A percentile compares a stretch with the other conserved stretches of the same genome.
phyloP scores from a whole-genome alignment of 345 rosid species.

The Reutealis trisperma region DNA sequence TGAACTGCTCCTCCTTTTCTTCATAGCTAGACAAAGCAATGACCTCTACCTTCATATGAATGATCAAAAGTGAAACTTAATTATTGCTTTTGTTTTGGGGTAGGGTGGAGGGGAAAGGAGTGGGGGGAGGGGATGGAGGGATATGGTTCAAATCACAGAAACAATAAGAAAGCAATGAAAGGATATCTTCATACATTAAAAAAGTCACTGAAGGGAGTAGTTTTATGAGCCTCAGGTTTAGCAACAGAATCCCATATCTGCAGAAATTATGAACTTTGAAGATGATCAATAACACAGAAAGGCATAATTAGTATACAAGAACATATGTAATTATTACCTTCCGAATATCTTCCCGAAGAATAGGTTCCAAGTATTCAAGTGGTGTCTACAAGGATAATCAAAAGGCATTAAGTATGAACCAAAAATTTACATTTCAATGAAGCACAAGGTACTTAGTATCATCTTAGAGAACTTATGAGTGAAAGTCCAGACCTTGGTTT shows the following conservation, averaged over 20 bases:
- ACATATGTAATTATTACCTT: constrained; percentile 26
- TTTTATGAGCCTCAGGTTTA: constrained; percentile 27
- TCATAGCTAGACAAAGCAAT: constrained; percentile 41
- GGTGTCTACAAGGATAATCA: constrained; percentile 28
- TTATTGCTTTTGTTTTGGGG: too few species aligned
- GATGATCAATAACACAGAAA: neutral
- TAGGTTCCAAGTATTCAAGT: constrained; percentile 30
- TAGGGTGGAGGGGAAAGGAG: too few species aligned
- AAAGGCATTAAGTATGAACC: neutral
- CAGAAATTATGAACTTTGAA: constrained; percentile 9
- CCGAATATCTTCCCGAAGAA: constrained; percentile 36
- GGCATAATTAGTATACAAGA: neutral
- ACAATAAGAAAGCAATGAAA: neutral
- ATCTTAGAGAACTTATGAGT: neutral
- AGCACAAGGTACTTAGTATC: neutral
- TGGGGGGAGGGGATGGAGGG: neutral
- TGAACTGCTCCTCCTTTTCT: constrained; percentile 39
- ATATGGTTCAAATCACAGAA: neutral
- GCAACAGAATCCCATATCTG: constrained; percentile 39
- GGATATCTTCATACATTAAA: constrained; percentile 27
- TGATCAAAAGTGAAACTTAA: constrained; percentile 3
- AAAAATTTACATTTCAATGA: neutral
- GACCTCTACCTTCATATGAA: constrained; percentile 34
- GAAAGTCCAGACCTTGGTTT: constrained; percentile 30
- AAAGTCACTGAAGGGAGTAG: constrained; percentile 33